Evolutionary conservation across 148 eudicot species (phyloP), one percentile per base, ranked within the genome.

Genomic region (Camellia lanceoleosa): DNA sequence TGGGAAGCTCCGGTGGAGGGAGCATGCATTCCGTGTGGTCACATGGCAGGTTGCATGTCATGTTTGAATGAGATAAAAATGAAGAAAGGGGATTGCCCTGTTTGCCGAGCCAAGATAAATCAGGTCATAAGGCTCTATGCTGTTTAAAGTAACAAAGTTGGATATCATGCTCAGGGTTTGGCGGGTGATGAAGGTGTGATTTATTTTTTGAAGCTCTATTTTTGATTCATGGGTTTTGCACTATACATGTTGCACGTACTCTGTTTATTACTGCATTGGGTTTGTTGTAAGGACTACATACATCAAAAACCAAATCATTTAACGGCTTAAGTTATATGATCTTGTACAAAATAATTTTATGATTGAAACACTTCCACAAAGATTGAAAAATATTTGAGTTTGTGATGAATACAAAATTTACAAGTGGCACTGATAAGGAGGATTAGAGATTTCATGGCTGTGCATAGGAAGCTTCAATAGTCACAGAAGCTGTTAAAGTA

Each of bases 11-110:
- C 92, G 7, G 79, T 90, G 47, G 89, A 92, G 81, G 97, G 92
- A 14, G 97, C 89, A 1, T 90, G 97, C 77, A 74, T 90, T 78
- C 97, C 94, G 7, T 92, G 93, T 80, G 97, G 94, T 83, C 97
- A 92, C 78, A 89, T 92, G 97, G 89, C 89, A 18, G 92, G 92
- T 71, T 92, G 97, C 71, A 90, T 90, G 90, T 74, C 87, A 16
- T 90, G 97, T 84, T 85, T 92, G 84, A 73, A 83, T 5, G 83
- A 88, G 79, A 85, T 90, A 64, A 89, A 87, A 75, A 64, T 86
- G 68, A 88, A 84, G 81, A 89, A 87, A 68, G 90, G 93, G 72
- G 84, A 63, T 55, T 92, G 97, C 49, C 94, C 97, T 0, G 89
- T 92, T 77, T 92, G 97, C 73, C 84, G 94, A 46, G 82, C 90